Evolutionary conservation across 2,329 filamentous ascomycete genomes (phyloP).

Genomic region (Grosmannia huntii): DNA sequence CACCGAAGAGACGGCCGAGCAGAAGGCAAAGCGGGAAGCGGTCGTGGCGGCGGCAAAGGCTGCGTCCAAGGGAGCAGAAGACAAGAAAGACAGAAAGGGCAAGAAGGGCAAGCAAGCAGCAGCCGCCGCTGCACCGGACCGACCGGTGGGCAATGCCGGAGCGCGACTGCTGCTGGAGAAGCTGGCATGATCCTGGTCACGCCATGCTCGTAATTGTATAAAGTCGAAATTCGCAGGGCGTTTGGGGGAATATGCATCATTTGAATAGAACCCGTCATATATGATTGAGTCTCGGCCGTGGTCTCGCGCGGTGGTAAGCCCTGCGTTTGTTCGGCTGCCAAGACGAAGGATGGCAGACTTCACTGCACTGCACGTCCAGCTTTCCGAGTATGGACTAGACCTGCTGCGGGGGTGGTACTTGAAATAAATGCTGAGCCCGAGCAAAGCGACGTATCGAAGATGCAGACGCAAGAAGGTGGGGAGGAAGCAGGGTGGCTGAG

Average conservation of each 20-base stretch:
- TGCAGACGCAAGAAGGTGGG: background rate
- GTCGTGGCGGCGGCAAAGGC: slow-evolving; percentile 34
- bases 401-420: background rate
- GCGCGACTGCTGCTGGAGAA: slow-evolving; percentile 48
- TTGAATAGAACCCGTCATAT: background rate
- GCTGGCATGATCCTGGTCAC: slow-evolving; percentile 23
- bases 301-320: too few relatives aligned
- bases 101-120: slow-evolving; percentile 10
- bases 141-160: slow-evolving; percentile 46
- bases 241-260: background rate
- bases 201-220: background rate
- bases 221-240: background rate
- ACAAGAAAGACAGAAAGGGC: slow-evolving; percentile 22
- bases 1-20: slow-evolving; percentile 40
- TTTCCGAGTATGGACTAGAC: background rate
- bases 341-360: too few relatives aligned
- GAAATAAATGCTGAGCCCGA: background rate
- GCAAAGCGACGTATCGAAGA: background rate
- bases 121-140: slow-evolving; percentile 17
- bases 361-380: background rate
- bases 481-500: background rate
- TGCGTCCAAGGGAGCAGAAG: slow-evolving; percentile 25
- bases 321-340: too few relatives aligned
- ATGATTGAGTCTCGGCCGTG: background rate
- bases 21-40: slow-evolving; percentile 28